These are phyloP conservation scores for Neurospora intermedia DNA, from an alignment of 495 filamentous ascomycete genomes.

Conservation along the genomic window DNA sequence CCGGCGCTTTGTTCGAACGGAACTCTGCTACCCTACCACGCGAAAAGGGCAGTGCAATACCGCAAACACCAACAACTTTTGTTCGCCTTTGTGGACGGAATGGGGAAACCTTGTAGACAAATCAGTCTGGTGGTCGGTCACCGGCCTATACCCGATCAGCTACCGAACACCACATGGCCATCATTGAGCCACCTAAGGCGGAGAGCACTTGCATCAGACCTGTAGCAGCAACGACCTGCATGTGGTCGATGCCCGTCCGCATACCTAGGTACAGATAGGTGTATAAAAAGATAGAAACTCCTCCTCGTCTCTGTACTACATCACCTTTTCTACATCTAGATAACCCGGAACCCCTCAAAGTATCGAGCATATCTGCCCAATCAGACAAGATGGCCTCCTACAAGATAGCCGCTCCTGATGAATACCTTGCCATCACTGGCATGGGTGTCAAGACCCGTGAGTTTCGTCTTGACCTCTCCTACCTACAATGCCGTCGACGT, in stretches of 20 bases:
- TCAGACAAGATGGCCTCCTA: conserved; percentile 29
- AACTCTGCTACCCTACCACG: background rate
- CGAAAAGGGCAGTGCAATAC: background rate
- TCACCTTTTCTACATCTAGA: background rate
- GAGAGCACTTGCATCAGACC: background rate
- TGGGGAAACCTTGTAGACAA: background rate
- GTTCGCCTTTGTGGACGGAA: background rate
- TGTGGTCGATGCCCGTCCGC: background rate
- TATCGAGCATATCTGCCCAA: background rate
- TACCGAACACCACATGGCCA: background rate
- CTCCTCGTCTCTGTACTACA: background rate
- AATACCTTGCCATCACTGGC: conserved; percentile 76
- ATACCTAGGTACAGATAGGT: background rate
- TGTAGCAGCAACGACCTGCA: background rate
- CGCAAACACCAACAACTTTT: background rate
- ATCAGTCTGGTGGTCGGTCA: background rate
- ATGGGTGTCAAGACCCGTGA: conserved; percentile 47
- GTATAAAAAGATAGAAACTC: background rate
- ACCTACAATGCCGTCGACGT: background rate
- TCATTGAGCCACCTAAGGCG: background rate
- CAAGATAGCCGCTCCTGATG: conserved; percentile 38
- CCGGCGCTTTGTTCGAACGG: background rate
- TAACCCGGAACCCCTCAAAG: background rate
- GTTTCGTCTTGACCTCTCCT: background rate
- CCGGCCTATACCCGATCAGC: background rate